Evolutionary conservation across 1,284 basidiomycete species (phyloP).

Genomic region (Cryptococcus maquisensis): DNA sequence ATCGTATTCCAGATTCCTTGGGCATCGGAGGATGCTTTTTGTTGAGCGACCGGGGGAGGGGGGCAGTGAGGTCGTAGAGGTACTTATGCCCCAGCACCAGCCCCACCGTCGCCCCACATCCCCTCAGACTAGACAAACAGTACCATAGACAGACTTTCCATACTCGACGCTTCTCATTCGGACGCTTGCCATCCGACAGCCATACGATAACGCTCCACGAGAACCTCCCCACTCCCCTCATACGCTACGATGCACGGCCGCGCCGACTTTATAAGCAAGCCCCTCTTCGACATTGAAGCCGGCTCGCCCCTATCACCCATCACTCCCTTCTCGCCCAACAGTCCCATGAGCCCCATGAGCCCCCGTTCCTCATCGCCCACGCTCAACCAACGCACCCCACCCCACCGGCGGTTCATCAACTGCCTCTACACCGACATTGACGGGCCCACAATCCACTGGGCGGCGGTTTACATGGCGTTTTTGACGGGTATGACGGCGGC

Average conservation of each 20-base stretch:
- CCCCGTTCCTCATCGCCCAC: slow-evolving; percentile 9
- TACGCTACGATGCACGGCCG: slow-evolving; percentile 2
- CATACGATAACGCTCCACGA: neutral
- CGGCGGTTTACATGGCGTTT: slow-evolving; percentile 69
- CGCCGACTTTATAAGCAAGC: slow-evolving; percentile 1
- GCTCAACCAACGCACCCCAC: slow-evolving; percentile 1
- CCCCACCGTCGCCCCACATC: too few species aligned
- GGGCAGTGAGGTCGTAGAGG: neutral
- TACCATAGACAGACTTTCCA: neutral
- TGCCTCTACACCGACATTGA: slow-evolving; percentile 6
- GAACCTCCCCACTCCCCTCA: neutral
- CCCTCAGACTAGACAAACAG: too few species aligned
- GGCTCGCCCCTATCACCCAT: neutral
- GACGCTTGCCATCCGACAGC: neutral
- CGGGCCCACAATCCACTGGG: slow-evolving; percentile 7
- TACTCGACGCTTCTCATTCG: neutral
- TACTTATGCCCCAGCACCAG: too few species aligned
- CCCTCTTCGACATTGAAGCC: slow-evolving; percentile 5
- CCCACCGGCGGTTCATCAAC: slow-evolving; percentile 3
- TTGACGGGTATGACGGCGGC: slow-evolving; percentile 78
- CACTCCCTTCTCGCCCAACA: neutral
- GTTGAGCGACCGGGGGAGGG: neutral
- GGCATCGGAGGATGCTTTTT: neutral
- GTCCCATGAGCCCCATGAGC: neutral
- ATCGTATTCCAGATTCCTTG: neutral